A percentile compares a stretch with the other conserved stretches of the same genome.
Conservation (phyloP, 2,329 filamentous ascomycete genomes). For the Neurospora crassa region DNA sequence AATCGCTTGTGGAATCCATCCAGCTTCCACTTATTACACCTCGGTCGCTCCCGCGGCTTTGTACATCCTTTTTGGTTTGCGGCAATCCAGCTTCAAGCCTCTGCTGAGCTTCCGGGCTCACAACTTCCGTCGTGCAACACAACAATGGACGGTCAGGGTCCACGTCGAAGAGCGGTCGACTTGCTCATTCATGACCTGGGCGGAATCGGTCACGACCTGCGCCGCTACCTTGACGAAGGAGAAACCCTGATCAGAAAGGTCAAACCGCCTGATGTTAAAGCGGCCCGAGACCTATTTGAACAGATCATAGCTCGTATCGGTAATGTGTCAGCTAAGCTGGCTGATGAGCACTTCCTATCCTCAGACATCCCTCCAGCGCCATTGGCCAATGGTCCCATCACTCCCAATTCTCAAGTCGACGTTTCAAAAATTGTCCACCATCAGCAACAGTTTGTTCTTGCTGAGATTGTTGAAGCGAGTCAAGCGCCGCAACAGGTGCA, state of each 20-base stretch:
- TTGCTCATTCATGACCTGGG: slow-evolving; percentile 14
- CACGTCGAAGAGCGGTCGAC: slow-evolving; percentile 12
- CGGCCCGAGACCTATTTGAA: slow-evolving; percentile 13
- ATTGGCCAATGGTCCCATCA: slow-evolving; percentile 5
- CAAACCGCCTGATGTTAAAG: slow-evolving; percentile 16
- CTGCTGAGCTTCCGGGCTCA: slow-evolving; percentile 1
- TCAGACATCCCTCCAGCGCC: slow-evolving; percentile 6
- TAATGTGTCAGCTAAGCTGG: slow-evolving; percentile 9
- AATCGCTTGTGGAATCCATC: not conserved
- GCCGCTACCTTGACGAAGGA: slow-evolving; percentile 14
- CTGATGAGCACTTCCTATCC: slow-evolving; percentile 5
- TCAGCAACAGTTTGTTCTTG: slow-evolving; percentile 1
- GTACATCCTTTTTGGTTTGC: not conserved
- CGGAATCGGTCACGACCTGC: slow-evolving; percentile 12
- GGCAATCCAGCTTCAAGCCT: not conserved
- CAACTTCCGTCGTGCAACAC: slow-evolving; percentile 12
- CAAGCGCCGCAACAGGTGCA: not conserved
- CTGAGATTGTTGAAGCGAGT: not conserved
- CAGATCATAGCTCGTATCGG: slow-evolving; percentile 15
- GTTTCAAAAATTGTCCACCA: slow-evolving; percentile 1
- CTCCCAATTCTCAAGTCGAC: slow-evolving; percentile 8
- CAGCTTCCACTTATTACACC: not conserved
- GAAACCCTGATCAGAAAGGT: slow-evolving; percentile 12
- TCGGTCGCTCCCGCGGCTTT: not conserved
- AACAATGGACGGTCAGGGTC: slow-evolving; percentile 15